Percentiles rank a stretch among this genome's conserved stretches.
phyloP scores from a whole-genome alignment of 176 grass and related monocot species.

The Bothriochloa decipiens region DNA sequence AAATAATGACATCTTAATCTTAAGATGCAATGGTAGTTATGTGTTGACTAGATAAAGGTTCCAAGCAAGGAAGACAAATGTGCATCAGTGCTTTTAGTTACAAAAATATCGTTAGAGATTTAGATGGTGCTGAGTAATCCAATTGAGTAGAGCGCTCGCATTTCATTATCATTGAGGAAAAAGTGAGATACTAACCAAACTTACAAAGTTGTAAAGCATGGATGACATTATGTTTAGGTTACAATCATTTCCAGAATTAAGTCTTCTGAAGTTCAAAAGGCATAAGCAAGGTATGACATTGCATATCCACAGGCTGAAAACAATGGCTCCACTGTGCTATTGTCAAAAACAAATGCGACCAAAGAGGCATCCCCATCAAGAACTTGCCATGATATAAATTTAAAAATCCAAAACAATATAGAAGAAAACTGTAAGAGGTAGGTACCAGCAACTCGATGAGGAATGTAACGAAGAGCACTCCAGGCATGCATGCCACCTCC shows the following conservation, averaged over 20 bases:
- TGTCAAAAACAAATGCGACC: background rate
- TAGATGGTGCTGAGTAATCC: constrained; percentile 1
- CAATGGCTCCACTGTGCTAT: background rate
- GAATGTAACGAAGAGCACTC: constrained; percentile 94
- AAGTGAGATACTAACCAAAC: background rate
- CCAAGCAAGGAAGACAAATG: constrained; percentile 19
- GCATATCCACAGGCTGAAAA: background rate
- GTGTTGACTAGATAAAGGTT: background rate
- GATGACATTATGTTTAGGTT: background rate
- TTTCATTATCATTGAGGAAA: constrained; percentile 28
- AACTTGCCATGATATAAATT: background rate
- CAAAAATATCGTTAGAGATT: background rate
- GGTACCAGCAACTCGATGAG: constrained; percentile 81
- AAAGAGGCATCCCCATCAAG: constrained; percentile 14
- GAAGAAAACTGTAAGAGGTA: background rate
- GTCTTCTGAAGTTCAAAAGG: background rate
- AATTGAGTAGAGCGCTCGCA: constrained; percentile 1
- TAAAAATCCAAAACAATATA: background rate
- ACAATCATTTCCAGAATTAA: constrained; percentile 1
- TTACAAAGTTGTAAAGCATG: background rate
- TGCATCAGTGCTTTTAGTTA: background rate
- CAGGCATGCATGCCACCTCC: constrained; percentile 88
- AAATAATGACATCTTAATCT: constrained; percentile 16
- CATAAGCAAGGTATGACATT: constrained; percentile 15
- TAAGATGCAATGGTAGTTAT: constrained; percentile 24